Conservation (phyloP, 2,329 filamentous ascomycete genomes). For the Tolypocladium paradoxum region DNA sequence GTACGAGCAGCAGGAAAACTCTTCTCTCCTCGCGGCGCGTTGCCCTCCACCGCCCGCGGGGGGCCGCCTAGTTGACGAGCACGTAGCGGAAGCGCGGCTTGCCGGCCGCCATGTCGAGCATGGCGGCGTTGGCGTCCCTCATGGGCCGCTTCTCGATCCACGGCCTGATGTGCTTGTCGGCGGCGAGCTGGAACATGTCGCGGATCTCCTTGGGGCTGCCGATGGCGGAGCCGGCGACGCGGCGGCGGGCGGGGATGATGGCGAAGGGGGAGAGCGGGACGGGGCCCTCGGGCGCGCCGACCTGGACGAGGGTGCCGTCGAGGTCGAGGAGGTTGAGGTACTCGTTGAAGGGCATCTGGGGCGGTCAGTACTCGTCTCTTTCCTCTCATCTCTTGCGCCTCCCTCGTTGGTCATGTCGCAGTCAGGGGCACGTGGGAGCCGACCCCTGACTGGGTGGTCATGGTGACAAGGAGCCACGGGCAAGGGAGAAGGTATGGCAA, state of each 20-base stretch:
- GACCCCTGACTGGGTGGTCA: too few relatives aligned
- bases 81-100: conserved; percentile 40
- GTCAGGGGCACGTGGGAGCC: too few relatives aligned
- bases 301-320: conserved; percentile 53
- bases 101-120: conserved; percentile 45
- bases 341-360: conserved; percentile 45
- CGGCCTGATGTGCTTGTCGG: conserved; percentile 41
- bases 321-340: conserved; percentile 50
- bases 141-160: conserved; percentile 46
- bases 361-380: neutral
- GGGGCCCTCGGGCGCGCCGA: conserved; percentile 31
- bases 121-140: conserved; percentile 42
- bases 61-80: conserved; percentile 30
- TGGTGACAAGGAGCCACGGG: too few relatives aligned
- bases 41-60: too few relatives aligned
- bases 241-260: conserved; percentile 43
- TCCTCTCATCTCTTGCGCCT: too few relatives aligned
- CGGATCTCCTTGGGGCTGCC: conserved; percentile 45
- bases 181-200: conserved; percentile 48
- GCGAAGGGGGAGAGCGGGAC: conserved; percentile 21
- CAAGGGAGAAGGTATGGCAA: too few relatives aligned
- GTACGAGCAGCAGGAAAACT: too few relatives aligned
- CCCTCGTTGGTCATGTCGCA: too few relatives aligned
- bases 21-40: too few relatives aligned
- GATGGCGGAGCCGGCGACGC: conserved; percentile 33